A percentile compares a stretch with the other conserved stretches of the same genome.
Conservation (phyloP, 169 alveolate genomes). For the Plasmodium gallinaceum region DNA sequence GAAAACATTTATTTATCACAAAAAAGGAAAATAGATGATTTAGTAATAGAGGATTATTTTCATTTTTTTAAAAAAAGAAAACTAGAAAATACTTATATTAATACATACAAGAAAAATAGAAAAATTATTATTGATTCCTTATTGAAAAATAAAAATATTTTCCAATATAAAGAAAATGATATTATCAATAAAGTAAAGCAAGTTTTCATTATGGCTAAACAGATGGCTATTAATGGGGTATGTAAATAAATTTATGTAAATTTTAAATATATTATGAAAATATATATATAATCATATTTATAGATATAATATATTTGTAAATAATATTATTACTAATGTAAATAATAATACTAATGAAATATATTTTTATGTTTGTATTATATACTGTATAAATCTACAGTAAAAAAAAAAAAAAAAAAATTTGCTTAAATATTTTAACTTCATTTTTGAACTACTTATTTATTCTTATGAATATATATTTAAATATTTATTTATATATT, state of each 20-base stretch:
- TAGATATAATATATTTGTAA: too few species aligned
- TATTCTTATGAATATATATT: background rate
- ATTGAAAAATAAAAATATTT: slow-evolving; percentile 31
- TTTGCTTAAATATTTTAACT: background rate
- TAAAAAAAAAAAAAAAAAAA: too few species aligned
- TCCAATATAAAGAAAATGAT: slow-evolving; percentile 52
- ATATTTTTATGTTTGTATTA: too few species aligned
- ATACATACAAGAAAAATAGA: slow-evolving; percentile 63
- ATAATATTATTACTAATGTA: too few species aligned
- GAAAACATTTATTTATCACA: background rate
- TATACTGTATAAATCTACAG: too few species aligned
- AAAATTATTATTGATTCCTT: slow-evolving; percentile 40
- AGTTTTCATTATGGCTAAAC: slow-evolving; percentile 49
- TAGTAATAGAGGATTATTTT: slow-evolving; percentile 5
- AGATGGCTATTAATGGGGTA: slow-evolving; percentile 74
- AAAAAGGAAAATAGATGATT: slow-evolving; percentile 16
- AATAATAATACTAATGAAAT: too few species aligned
- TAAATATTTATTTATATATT: slow-evolving; percentile 6
- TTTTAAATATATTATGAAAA: background rate
- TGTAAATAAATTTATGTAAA: background rate
- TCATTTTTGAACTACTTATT: too few species aligned
- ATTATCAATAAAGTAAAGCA: slow-evolving; percentile 58
- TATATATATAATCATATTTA: background rate
- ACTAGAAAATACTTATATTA: slow-evolving; percentile 44
- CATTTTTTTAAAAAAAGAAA: slow-evolving; percentile 61